Conservation (phyloP, 805 yeast genomes). For the Alloascoidea africana region DNA sequence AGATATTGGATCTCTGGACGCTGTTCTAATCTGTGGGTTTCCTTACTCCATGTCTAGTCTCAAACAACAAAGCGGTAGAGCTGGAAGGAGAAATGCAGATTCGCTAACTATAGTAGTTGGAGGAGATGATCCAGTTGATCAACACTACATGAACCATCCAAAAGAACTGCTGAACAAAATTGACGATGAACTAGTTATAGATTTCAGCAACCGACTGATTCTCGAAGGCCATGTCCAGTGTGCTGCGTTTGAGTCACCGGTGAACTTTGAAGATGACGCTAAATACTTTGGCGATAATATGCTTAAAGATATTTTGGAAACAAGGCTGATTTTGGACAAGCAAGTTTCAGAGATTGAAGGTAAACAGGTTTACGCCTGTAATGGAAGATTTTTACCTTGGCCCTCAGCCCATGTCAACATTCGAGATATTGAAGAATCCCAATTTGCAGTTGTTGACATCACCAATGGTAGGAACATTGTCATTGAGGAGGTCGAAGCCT, state of each 20-base stretch:
- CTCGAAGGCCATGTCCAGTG: slow-evolving; percentile 83
- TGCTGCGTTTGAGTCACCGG: slow-evolving; percentile 79
- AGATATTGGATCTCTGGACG: slow-evolving; percentile 86
- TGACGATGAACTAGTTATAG: slow-evolving; percentile 43
- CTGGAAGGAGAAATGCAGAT: slow-evolving; percentile 75
- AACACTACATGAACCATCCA: slow-evolving; percentile 62
- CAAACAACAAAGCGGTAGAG: slow-evolving; percentile 95
- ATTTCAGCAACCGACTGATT: slow-evolving; percentile 44
- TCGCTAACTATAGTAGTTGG: slow-evolving; percentile 78
- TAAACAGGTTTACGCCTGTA: slow-evolving; percentile 32
- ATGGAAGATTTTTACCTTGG: slow-evolving; percentile 57
- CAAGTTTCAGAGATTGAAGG: slow-evolving; percentile 20
- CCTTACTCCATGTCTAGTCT: slow-evolving; percentile 78
- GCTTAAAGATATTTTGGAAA: not conserved
- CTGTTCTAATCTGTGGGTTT: slow-evolving; percentile 85
- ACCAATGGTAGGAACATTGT: slow-evolving; percentile 64
- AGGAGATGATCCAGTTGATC: slow-evolving; percentile 74
- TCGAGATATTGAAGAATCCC: slow-evolving; percentile 70
- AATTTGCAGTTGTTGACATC: slow-evolving; percentile 79
- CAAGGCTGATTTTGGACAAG: slow-evolving; percentile 5
- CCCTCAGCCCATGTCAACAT: slow-evolving; percentile 66
- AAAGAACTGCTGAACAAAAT: slow-evolving; percentile 36
- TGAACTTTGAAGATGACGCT: slow-evolving; percentile 22
- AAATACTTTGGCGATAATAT: slow-evolving; percentile 19
- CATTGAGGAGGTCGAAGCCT: slow-evolving; percentile 80